Evolutionary conservation across 148 eudicot species (phyloP).

Genomic region (Amaranthus hypochondriacus): DNA sequence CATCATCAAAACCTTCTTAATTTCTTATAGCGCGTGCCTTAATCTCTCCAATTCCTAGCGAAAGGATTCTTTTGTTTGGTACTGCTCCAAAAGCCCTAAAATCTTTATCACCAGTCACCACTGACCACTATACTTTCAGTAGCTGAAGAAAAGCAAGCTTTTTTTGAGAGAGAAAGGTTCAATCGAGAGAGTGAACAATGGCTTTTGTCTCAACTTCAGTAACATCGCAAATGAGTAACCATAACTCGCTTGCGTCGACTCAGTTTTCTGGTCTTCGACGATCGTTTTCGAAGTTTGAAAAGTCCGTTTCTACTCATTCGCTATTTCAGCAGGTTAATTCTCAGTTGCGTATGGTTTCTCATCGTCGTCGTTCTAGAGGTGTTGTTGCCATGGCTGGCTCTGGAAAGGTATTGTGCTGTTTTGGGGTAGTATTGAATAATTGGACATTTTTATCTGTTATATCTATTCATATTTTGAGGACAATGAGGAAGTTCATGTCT

Average conservation of each 20-base stretch:
- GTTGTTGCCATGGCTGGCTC: constrained; percentile 81
- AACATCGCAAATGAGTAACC: constrained; percentile 40
- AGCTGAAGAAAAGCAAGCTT: neutral
- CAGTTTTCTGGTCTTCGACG: constrained; percentile 58
- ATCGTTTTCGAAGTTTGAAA: constrained; percentile 44
- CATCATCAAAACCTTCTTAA: neutral
- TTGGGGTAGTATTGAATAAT: neutral
- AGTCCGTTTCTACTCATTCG: constrained; percentile 33
- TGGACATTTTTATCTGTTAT: neutral
- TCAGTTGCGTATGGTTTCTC: constrained; percentile 54
- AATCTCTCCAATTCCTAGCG: neutral
- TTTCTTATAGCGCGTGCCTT: neutral
- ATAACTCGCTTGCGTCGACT: constrained; percentile 37
- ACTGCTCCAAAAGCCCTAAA: constrained; percentile 16
- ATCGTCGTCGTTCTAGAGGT: constrained; percentile 40
- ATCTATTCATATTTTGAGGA: neutral
- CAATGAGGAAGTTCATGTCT: neutral
- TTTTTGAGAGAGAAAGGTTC: constrained; percentile 10
- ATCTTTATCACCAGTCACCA: neutral
- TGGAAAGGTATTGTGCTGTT: constrained; percentile 43
- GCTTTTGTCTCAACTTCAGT: constrained; percentile 57
- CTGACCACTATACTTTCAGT: neutral
- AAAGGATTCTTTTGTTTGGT: neutral
- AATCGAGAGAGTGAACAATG: constrained; percentile 30
- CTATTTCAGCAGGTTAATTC: constrained; percentile 48